Evolutionary conservation across 2,329 filamentous ascomycete species (phyloP).

Genomic region (Aspergillus texensis): DNA sequence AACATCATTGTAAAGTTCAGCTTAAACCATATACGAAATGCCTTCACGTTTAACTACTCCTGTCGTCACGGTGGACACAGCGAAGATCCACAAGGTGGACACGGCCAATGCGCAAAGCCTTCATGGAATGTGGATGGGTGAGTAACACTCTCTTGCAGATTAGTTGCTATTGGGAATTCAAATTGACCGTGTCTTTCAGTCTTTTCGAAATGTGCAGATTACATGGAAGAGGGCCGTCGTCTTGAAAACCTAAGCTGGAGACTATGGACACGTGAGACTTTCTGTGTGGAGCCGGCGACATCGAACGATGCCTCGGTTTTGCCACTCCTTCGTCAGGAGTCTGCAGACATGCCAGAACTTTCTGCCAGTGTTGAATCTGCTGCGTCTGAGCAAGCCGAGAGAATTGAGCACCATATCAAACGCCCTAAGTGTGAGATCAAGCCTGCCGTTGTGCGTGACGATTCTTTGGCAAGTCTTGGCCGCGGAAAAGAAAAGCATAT

Average conservation of each 20-base stretch:
- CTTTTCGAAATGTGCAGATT: conserved; percentile 91
- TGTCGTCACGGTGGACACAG: conserved; percentile 87
- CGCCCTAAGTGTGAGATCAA: conserved; percentile 64
- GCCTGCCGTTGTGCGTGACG: conserved; percentile 53
- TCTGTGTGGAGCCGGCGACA: conserved; percentile 72
- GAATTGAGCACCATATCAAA: conserved; percentile 61
- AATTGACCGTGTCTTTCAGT: conserved; percentile 55
- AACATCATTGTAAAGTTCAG: conserved; percentile 11
- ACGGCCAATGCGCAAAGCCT: conserved; percentile 89
- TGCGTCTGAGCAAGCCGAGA: conserved; percentile 62
- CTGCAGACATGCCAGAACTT: conserved; percentile 66
- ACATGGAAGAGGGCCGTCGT: conserved; percentile 87
- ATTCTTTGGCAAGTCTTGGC: conserved; percentile 64
- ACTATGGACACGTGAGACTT: conserved; percentile 90
- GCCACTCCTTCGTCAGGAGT: conserved; percentile 50
- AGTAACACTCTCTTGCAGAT: conserved; percentile 44
- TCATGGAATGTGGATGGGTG: conserved; percentile 96
- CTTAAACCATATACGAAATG: conserved; percentile 59
- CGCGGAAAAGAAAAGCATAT: conserved; percentile 82
- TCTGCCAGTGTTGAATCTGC: conserved; percentile 78
- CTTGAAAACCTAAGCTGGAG: conserved; percentile 96
- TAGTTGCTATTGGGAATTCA: conserved; percentile 26
- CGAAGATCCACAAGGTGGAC: conserved; percentile 92
- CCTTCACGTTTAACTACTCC: conserved; percentile 80
- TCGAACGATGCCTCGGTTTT: conserved; percentile 56